Conservation (phyloP, 148 eudicot genomes). For the Dianthus caryophyllus region DNA sequence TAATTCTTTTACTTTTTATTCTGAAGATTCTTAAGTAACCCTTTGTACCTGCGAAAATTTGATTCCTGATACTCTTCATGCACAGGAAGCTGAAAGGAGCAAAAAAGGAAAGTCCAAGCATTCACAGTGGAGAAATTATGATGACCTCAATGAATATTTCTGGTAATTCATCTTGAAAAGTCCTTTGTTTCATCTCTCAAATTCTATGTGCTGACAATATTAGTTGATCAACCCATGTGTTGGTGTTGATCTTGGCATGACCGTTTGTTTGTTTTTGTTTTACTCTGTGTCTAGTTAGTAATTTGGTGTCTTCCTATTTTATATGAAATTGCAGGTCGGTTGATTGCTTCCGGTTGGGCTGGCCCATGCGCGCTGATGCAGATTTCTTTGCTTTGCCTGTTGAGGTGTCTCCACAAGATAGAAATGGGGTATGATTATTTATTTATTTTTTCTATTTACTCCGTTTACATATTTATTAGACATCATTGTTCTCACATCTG, state of each 20-base stretch:
- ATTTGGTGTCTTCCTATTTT: no score
- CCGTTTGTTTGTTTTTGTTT: neutral
- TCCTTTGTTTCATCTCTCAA: neutral
- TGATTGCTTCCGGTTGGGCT: conserved; percentile 90
- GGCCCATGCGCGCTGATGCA: conserved; percentile 98
- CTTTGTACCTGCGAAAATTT: neutral
- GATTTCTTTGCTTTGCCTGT: conserved; percentile 66
- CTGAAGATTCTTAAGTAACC: neutral
- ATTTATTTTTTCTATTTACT: neutral
- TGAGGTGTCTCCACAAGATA: conserved; percentile 34
- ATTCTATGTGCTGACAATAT: neutral
- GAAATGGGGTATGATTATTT: conserved; percentile 55
- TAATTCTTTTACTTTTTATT: neutral
- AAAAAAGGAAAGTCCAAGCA: conserved; percentile 80
- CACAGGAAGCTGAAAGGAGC: conserved; percentile 85
- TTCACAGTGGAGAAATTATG: conserved; percentile 98
- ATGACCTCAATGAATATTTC: conserved; percentile 94
- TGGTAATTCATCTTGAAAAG: conserved; percentile 46
- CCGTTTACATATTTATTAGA: neutral
- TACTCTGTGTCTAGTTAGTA: neutral
- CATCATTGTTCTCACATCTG: neutral
- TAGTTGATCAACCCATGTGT: neutral
- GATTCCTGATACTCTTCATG: conserved; percentile 3
- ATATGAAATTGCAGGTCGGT: conserved; percentile 59
- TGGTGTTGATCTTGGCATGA: neutral